Evolutionary conservation across 805 yeast genomes (phyloP).

Genomic region (Yarrowia divulgata): DNA sequence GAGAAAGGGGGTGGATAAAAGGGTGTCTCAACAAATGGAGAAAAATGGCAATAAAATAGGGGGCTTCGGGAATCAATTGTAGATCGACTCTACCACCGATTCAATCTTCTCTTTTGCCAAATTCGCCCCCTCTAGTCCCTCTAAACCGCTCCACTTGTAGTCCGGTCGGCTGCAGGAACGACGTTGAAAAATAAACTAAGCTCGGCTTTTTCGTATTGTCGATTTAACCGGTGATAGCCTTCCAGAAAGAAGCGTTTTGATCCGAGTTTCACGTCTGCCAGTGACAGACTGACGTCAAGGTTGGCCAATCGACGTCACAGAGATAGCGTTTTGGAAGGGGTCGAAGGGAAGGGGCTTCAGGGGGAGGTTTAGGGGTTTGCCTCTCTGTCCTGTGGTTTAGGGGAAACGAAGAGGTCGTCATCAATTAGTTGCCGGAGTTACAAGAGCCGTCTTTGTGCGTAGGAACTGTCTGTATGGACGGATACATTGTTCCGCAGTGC

Average conservation of each 20-base stretch:
- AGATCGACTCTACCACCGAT: too few relatives aligned
- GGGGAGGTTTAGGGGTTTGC: not conserved
- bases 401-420: not conserved
- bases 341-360: not conserved
- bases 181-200: slow-evolving; percentile 11
- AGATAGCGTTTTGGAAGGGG: not conserved
- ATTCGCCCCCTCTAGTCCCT: not conserved
- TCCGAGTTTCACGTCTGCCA: slow-evolving; percentile 4
- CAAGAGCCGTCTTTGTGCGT: not conserved
- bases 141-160: not conserved
- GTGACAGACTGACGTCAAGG: not conserved
- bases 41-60: too few relatives aligned
- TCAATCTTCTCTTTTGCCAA: too few relatives aligned
- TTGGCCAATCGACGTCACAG: not conserved
- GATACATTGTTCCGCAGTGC: too few relatives aligned
- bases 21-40: too few relatives aligned
- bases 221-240: slow-evolving; percentile 31
- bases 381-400: slow-evolving; percentile 6
- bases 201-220: slow-evolving; percentile 23
- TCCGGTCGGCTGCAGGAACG: slow-evolving; percentile 12
- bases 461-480: too few relatives aligned
- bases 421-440: slow-evolving; percentile 13
- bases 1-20: too few relatives aligned
- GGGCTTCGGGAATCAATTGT: too few relatives aligned
- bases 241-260: not conserved